phyloP scores from a whole-genome alignment of 2,329 filamentous ascomycete species.

The Cercospora nicotianae region DNA sequence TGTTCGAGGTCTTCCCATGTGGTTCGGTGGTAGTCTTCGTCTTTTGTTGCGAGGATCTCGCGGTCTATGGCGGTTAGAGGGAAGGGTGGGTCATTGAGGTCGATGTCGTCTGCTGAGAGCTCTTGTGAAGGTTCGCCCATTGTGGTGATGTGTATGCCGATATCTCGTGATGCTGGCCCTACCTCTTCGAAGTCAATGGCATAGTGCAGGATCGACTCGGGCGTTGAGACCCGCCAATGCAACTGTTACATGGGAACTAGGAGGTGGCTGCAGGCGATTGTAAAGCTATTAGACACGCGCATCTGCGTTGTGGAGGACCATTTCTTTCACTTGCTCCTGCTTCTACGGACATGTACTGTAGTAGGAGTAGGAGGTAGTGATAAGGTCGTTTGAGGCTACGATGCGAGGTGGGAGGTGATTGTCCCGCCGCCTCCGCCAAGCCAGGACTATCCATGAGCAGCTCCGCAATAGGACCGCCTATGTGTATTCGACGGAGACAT shows the following conservation, averaged over 20 bases:
- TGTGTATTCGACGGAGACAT: neutral
- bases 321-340: neutral
- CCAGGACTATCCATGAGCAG: neutral
- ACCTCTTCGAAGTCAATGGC: neutral
- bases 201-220: neutral
- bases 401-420: neutral
- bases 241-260: neutral
- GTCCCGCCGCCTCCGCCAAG: neutral
- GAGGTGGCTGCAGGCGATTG: neutral
- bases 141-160: neutral
- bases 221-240: slow-evolving; percentile 3
- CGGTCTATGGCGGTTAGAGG: slow-evolving; percentile 53
- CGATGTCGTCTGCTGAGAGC: slow-evolving; percentile 33
- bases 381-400: neutral
- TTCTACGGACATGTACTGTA: neutral
- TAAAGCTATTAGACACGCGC: neutral
- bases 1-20: slow-evolving; percentile 54
- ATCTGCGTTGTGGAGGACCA: neutral
- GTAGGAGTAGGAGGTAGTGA: neutral
- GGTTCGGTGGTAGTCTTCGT: slow-evolving; percentile 54
- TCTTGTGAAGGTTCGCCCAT: slow-evolving; percentile 21
- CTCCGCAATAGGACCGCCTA: neutral
- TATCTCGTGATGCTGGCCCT: neutral
- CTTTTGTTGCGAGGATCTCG: slow-evolving; percentile 51
- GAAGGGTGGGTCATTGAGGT: slow-evolving; percentile 42